A percentile compares a stretch with the other conserved stretches of the same genome.
These are phyloP conservation scores for Calonectria naviculata DNA, from an alignment of 2,329 filamentous ascomycete genomes.

Conservation along the genomic window DNA sequence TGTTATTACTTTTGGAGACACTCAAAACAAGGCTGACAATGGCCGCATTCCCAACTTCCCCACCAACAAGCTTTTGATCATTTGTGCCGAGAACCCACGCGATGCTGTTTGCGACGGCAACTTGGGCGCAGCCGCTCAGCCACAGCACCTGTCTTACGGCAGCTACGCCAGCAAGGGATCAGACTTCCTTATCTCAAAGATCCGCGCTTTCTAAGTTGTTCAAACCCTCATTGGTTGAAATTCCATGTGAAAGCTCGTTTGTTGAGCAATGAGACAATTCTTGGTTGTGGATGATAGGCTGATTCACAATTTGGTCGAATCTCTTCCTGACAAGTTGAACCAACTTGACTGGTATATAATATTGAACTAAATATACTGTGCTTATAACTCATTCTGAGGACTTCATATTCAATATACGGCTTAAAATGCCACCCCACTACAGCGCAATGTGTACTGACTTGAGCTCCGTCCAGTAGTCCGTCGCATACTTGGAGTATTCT, in stretches of 20 bases:
- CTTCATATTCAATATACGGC: no score
- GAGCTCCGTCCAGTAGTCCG: not conserved
- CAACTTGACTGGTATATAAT: no score
- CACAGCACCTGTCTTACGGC: conserved; percentile 2
- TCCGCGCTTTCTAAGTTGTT: not conserved
- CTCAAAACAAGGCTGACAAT: not conserved
- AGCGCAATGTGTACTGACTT: not conserved
- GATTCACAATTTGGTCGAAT: not conserved
- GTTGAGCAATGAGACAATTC: not conserved
- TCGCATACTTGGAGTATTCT: not conserved
- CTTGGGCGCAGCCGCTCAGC: not conserved
- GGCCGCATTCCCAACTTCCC: conserved; percentile 11
- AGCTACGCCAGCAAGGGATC: not conserved
- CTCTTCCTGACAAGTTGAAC: no score
- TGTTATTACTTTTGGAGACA: conserved; percentile 8
- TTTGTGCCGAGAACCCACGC: conserved; percentile 11
- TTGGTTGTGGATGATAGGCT: not conserved
- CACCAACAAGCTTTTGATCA: not conserved
- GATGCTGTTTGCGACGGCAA: conserved; percentile 2
- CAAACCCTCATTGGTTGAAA: not conserved
- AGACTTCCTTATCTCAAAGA: not conserved
- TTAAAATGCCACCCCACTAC: not conserved
- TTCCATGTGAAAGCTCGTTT: not conserved
- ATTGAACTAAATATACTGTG: no score
- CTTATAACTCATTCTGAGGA: no score